Evolutionary conservation across 257 asterid species (phyloP).

Genomic region (Echites panduratus): DNA sequence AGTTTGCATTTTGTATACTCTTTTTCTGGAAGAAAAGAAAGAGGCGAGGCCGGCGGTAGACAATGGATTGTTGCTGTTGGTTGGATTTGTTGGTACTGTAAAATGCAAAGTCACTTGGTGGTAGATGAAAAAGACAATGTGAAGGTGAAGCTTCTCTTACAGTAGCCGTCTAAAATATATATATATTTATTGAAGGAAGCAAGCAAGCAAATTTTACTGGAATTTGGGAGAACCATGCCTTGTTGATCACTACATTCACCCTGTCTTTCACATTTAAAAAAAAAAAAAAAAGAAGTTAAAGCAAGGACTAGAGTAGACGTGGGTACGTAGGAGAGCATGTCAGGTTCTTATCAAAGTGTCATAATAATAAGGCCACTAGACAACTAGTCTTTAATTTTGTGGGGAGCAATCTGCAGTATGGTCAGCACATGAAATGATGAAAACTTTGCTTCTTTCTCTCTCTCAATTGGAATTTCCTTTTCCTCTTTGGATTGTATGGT

Average conservation of each 20-base stretch:
- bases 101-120: neutral
- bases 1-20: neutral
- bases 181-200: slow-evolving; percentile 5
- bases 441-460: slow-evolving; percentile 1
- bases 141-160: slow-evolving; percentile 9
- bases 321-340: slow-evolving; percentile 1
- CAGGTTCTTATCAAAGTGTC: slow-evolving; percentile 10
- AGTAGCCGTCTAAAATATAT: neutral
- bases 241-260: neutral
- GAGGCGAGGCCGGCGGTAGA: neutral
- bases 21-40: neutral
- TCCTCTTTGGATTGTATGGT: neutral
- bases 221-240: neutral
- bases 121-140: neutral
- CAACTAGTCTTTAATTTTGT: slow-evolving; percentile 11
- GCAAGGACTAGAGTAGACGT: neutral
- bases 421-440: slow-evolving; percentile 6
- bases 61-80: neutral
- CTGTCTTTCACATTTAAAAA: neutral
- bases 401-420: slow-evolving; percentile 17
- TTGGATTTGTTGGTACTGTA: neutral
- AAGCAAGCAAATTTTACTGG: slow-evolving; percentile 7
- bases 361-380: slow-evolving; percentile 3
- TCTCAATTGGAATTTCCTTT: neutral
- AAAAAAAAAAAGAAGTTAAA: neutral